A percentile compares a stretch with the other conserved stretches of the same genome.
These are phyloP conservation scores for Escovopsis sp. DNA, from an alignment of 2,329 filamentous ascomycete species.

Conservation along the genomic window DNA sequence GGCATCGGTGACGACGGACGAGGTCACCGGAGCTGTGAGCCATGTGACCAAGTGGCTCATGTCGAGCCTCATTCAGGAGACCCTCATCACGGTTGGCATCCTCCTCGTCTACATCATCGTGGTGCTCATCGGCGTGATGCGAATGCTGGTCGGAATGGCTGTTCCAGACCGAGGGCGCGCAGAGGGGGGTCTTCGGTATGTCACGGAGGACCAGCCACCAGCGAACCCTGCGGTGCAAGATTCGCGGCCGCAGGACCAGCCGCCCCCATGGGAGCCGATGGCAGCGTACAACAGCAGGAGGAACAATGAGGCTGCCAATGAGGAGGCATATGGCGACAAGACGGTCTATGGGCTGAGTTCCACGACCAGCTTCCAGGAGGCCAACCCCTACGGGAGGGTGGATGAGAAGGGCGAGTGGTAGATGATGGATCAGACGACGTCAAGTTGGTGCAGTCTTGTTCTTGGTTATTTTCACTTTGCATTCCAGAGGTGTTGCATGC, in stretches of 20 bases:
- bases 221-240: slow-evolving; percentile 10
- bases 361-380: not conserved
- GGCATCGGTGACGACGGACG: slow-evolving; percentile 58
- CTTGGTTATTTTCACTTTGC: too few relatives aligned
- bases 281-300: not conserved
- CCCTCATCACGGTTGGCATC: slow-evolving; percentile 62
- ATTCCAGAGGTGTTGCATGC: too few relatives aligned
- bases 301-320: not conserved
- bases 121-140: slow-evolving; percentile 56
- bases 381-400: slow-evolving; percentile 3
- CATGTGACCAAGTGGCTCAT: slow-evolving; percentile 54
- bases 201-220: slow-evolving; percentile 15
- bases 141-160: slow-evolving; percentile 48
- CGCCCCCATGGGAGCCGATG: slow-evolving; percentile 2
- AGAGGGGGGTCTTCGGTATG: slow-evolving; percentile 36
- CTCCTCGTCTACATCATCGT: slow-evolving; percentile 66
- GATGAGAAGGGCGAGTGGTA: slow-evolving; percentile 3
- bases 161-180: slow-evolving; percentile 36
- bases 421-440: not conserved
- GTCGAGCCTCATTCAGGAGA: slow-evolving; percentile 57
- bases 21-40: slow-evolving; percentile 62
- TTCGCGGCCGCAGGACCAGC: slow-evolving; percentile 1
- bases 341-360: slow-evolving; percentile 2
- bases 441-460: too few relatives aligned
- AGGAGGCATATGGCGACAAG: slow-evolving; percentile 1